A percentile compares a stretch with the other conserved stretches of the same genome.
These are phyloP conservation scores for Medakamo hakoo DNA, from an alignment of 139 green algal species.

Conservation along the genomic window DNA sequence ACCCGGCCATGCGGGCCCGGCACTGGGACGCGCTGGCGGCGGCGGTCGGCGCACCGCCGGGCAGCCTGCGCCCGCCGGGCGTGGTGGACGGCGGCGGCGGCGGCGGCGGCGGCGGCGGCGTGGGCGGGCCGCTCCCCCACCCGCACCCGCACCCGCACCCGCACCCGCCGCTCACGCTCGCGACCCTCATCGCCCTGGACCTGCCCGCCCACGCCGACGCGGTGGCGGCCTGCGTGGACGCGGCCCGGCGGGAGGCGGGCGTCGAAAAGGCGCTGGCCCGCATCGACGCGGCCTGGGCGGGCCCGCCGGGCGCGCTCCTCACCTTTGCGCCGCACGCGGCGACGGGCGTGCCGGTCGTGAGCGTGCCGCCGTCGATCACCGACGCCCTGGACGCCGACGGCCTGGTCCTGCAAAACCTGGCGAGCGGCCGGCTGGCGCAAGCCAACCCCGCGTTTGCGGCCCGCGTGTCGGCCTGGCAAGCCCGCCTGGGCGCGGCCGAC, in stretches of 20 bases:
- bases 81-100: too few relatives aligned
- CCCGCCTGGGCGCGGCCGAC: conserved; percentile 69
- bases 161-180: conserved; percentile 20
- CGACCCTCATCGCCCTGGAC: background rate
- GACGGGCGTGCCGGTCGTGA: background rate
- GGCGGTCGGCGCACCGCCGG: conserved; percentile 34
- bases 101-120: too few relatives aligned
- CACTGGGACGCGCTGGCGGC: conserved; percentile 76
- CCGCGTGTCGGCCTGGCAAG: conserved; percentile 67
- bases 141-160: conserved; percentile 52
- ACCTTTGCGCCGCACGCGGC: background rate
- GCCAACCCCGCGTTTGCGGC: conserved; percentile 77
- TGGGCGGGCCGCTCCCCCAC: conserved; percentile 82
- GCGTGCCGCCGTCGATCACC: conserved; percentile 47
- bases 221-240: conserved; percentile 12
- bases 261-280: conserved; percentile 5
- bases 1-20: conserved; percentile 73
- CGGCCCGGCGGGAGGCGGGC: background rate
- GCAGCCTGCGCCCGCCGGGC: too few relatives aligned
- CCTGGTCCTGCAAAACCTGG: conserved; percentile 76
- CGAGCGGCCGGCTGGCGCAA: conserved; percentile 43
- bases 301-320: background rate
- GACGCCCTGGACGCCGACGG: conserved; percentile 79
- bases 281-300: conserved; percentile 1
- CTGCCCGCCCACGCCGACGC: conserved; percentile 18